Percentiles rank a stretch among this genome's conserved stretches.
phyloP scores from a whole-genome alignment of 2,329 filamentous ascomycete species.

The Colletotrichum endophyticum region DNA sequence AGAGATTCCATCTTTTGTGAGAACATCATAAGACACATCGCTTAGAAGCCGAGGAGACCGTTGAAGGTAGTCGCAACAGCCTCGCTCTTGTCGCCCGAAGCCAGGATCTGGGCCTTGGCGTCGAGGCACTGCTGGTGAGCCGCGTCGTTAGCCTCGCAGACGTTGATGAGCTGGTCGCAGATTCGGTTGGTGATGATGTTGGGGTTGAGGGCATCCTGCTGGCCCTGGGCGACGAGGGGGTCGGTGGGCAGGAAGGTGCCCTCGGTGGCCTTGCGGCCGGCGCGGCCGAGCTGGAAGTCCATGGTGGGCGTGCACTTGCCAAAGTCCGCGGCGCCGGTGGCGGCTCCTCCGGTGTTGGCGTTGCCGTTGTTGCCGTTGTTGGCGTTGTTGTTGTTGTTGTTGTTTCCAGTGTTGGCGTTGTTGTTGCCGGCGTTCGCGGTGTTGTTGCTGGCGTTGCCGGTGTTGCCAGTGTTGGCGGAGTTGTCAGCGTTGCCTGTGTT shows the following conservation, averaged over 20 bases:
- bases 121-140: conserved; percentile 52
- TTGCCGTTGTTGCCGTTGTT: background rate
- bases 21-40: background rate
- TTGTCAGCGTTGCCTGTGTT: background rate
- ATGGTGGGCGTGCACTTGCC: conserved; percentile 55
- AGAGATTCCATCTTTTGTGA: too few relatives aligned
- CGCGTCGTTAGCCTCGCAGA: conserved; percentile 62
- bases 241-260: conserved; percentile 66
- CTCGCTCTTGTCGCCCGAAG: conserved; percentile 52
- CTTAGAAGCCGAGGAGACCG: conserved; percentile 40
- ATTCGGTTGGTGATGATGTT: conserved; percentile 69
- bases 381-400: conserved; percentile 26
- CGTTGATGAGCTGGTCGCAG: conserved; percentile 65
- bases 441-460: background rate
- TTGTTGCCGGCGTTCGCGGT: conserved; percentile 13
- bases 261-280: conserved; percentile 53
- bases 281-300: conserved; percentile 60
- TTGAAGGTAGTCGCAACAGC: conserved; percentile 56
- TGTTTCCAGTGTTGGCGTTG: conserved; percentile 26
- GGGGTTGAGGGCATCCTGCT: conserved; percentile 64
- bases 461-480: conserved; percentile 22
- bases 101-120: conserved; percentile 54
- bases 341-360: conserved; percentile 20
- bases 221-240: conserved; percentile 56
- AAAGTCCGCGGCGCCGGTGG: conserved; percentile 47